Evolutionary conservation across 179 eudicot genomes (phyloP).

Genomic region (Camellia oleifera): DNA sequence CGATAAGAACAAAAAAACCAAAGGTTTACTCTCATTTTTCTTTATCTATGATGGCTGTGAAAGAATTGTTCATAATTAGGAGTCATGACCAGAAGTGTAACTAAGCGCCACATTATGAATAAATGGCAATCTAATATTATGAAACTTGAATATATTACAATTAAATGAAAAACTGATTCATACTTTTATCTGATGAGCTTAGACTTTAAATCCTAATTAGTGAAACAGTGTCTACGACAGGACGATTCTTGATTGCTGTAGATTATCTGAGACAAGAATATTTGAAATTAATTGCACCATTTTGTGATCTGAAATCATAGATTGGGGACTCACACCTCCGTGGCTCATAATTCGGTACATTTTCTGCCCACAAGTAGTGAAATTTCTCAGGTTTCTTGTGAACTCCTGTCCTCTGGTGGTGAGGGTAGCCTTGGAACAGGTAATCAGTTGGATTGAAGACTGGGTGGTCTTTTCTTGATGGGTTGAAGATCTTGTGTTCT

Average conservation of each 20-base stretch:
- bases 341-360: too few species aligned
- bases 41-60: too few species aligned
- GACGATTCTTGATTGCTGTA: neutral
- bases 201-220: neutral
- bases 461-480: constrained; percentile 32
- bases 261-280: too few species aligned
- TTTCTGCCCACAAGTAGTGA: too few species aligned
- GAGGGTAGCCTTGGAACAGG: constrained; percentile 45
- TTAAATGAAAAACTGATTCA: neutral
- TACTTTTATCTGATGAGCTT: too few species aligned
- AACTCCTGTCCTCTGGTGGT: constrained; percentile 7
- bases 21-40: too few species aligned
- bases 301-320: too few species aligned
- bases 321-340: too few species aligned
- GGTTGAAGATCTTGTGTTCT: neutral
- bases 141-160: neutral
- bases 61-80: too few species aligned
- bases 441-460: constrained; percentile 59
- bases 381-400: too few species aligned
- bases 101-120: neutral
- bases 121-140: neutral
- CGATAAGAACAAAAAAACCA: too few species aligned
- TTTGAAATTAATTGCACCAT: too few species aligned
- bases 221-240: neutral
- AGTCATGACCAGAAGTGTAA: neutral